Base-by-base conservation (phyloP, 164 flowering plant genomes). In the Aristolochia fimbriata region DNA sequence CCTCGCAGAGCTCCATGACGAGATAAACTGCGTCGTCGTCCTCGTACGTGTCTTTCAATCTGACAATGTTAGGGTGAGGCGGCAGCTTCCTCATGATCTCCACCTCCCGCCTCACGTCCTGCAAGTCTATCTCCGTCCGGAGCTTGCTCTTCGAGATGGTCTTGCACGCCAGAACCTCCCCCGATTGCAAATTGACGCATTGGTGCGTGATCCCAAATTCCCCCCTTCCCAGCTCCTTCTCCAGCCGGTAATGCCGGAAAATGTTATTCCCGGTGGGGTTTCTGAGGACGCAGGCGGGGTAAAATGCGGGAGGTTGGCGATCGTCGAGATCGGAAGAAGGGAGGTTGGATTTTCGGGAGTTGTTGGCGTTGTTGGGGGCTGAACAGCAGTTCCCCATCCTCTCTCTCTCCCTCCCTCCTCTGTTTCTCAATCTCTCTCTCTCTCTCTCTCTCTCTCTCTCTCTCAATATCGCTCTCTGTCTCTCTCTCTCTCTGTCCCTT, bases 1-100 rank as follows among this genome's bases (percentile, higher is more conserved):
- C 97, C 55, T 80, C 75, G 25, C 94, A 89, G 8, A 81, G 77
- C 78, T 88, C 96, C 96, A 88, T 88, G 0, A 84, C 87, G 27
- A 86, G 67, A 71, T 85, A 78, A 15, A 87, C 70, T 1, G 86
- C 78, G 14, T 78, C 79, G 17, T 49, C 63, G 47, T 85, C 91
- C 80, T 89, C 97, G 52, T 70, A 85, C 10, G 80, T 86, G 76
- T 83, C 91, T 63, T 64, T 82, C 22, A 74, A 73, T 46, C 57
- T 68, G 7, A 87, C 92, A 53, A 89, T 81, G 53, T 83, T 80
- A 0, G 83, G 80, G 30, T 85, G 91, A 50, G 23, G 31, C 6
- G 96, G 96, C 76, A 89, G 65, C 46, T 71, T 78, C 55, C 77
- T 60, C 96, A 89, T 86, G 53, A 89, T 89, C 71, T 80, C 86